phyloP scores from a whole-genome alignment of 2,329 filamentous ascomycete species.

The Mariannaea elegans region DNA sequence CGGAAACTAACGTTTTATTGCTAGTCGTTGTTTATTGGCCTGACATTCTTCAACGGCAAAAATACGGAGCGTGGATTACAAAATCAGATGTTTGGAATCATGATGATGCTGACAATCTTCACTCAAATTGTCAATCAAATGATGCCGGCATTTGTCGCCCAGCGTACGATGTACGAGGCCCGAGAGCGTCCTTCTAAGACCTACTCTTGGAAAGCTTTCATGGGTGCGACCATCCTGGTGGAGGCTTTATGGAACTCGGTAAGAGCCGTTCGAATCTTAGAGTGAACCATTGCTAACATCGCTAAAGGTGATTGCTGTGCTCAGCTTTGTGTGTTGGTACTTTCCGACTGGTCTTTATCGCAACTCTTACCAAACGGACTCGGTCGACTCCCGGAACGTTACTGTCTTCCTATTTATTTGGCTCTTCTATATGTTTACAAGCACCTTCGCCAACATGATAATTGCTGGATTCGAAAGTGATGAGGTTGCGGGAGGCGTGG shows the following conservation, averaged over 20 bases:
- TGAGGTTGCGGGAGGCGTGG: conserved; percentile 70
- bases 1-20: neutral
- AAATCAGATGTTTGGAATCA: conserved; percentile 74
- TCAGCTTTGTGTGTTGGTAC: conserved; percentile 73
- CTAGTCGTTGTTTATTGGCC: conserved; percentile 67
- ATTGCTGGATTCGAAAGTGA: conserved; percentile 70
- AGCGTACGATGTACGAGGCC: conserved; percentile 73
- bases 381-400: conserved; percentile 58
- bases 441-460: conserved; percentile 70
- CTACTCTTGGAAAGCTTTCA: conserved; percentile 73
- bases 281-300: neutral
- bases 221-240: conserved; percentile 53
- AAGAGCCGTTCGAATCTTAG: neutral
- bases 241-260: conserved; percentile 28
- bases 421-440: conserved; percentile 70
- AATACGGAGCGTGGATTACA: conserved; percentile 71
- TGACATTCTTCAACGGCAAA: conserved; percentile 70
- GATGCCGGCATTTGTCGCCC: conserved; percentile 75
- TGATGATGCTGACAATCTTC: conserved; percentile 76
- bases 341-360: conserved; percentile 71
- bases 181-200: conserved; percentile 71
- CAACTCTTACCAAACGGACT: conserved; percentile 62
- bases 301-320: conserved; percentile 40
- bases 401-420: conserved; percentile 71
- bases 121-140: conserved; percentile 69